Evolutionary conservation across 139 green algal genomes (phyloP).

Genomic region (Picochlorum sp.): DNA sequence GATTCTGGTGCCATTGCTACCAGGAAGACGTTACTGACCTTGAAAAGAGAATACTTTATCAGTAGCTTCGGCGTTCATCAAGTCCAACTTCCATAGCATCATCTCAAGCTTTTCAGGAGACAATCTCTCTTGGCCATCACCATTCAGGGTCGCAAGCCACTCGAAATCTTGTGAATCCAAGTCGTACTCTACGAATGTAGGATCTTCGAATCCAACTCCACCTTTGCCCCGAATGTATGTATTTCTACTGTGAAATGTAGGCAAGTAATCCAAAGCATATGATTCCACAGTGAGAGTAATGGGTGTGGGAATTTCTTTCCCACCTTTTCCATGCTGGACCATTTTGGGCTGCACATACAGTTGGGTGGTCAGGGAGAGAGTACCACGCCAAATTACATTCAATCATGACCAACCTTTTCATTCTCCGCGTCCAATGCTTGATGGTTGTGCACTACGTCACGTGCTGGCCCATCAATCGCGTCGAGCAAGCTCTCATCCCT

Average conservation of each 20-base stretch:
- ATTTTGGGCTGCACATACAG: not conserved
- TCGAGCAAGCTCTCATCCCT: constrained; percentile 63
- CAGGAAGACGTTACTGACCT: not conserved
- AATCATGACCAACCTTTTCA: constrained; percentile 36
- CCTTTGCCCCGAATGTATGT: constrained; percentile 68
- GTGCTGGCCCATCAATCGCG: constrained; percentile 32
- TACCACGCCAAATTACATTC: not conserved
- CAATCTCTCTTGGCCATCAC: constrained; percentile 42
- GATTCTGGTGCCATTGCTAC: not conserved
- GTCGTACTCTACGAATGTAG: constrained; percentile 82
- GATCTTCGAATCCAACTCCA: constrained; percentile 28
- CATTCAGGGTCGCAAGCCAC: constrained; percentile 83
- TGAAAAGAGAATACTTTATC: constrained; percentile 25
- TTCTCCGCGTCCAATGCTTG: constrained; percentile 47
- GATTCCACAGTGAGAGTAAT: constrained; percentile 46
- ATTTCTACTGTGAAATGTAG: constrained; percentile 45
- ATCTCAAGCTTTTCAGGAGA: constrained; percentile 33
- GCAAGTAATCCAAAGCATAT: constrained; percentile 73
- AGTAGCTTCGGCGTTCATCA: constrained; percentile 60
- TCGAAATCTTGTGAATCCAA: constrained; percentile 86
- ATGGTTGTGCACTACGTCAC: constrained; percentile 46
- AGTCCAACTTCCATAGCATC: constrained; percentile 68
- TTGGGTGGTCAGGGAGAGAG: not conserved
- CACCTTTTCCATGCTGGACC: not conserved
- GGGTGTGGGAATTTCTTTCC: constrained; percentile 66